These are phyloP conservation scores for Zopfochytrium polystomum DNA, from an alignment of 371 early-diverging fungal species.

Conservation along the genomic window DNA sequence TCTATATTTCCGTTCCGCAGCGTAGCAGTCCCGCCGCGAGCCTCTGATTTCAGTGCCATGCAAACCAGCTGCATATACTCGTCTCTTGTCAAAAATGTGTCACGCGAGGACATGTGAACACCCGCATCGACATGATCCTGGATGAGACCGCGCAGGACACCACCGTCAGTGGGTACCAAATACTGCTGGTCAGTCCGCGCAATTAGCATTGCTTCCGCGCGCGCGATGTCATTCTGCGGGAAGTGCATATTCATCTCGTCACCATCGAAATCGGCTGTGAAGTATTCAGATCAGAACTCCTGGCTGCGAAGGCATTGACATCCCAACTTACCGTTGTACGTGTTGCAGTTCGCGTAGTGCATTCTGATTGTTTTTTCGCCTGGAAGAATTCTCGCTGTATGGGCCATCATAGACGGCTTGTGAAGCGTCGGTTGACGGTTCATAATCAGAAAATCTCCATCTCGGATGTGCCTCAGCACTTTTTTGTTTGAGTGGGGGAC, in stretches of 20 bases:
- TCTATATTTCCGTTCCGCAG: constrained; percentile 53
- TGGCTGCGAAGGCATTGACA: background rate
- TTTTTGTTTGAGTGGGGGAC: constrained; percentile 73
- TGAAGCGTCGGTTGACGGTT: constrained; percentile 99
- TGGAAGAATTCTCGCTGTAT: constrained; percentile 94
- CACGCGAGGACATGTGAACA: constrained; percentile 88
- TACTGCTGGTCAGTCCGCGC: constrained; percentile 97
- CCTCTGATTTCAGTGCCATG: constrained; percentile 50
- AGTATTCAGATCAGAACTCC: constrained; percentile 75
- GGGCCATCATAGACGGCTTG: constrained; percentile 99
- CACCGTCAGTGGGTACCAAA: constrained; percentile 96
- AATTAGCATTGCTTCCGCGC: constrained; percentile 94
- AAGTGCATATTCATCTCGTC: constrained; percentile 99
- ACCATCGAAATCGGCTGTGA: constrained; percentile 99
- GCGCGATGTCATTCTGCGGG: constrained; percentile 95
- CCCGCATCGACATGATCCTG: constrained; percentile 99
- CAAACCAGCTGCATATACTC: constrained; percentile 95
- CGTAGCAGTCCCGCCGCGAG: constrained; percentile 25
- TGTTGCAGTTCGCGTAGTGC: constrained; percentile 92
- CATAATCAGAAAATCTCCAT: constrained; percentile 96
- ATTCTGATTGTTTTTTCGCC: constrained; percentile 99
- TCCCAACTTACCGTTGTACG: constrained; percentile 35
- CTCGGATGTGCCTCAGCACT: constrained; percentile 94
- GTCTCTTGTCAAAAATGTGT: constrained; percentile 85
- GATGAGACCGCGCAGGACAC: constrained; percentile 98